A percentile compares a stretch with the other conserved stretches of the same genome.
phyloP scores from a whole-genome alignment of 2,329 filamentous ascomycete species.

The Apiospora phragmitis region DNA sequence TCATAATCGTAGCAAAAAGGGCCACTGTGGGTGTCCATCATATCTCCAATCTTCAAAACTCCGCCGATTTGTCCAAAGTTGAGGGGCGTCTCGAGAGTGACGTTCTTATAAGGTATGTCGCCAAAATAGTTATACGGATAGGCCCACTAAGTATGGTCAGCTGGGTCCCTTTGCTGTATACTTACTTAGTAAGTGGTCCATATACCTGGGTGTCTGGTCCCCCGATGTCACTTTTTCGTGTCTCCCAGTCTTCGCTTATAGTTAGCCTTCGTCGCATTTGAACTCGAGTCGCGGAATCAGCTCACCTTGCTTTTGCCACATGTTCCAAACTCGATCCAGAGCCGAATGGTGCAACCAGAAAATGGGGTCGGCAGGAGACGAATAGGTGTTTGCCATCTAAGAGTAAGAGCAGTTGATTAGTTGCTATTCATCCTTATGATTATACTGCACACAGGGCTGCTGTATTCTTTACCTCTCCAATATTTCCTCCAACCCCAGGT shows the following conservation, averaged over 20 bases:
- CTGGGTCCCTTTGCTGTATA: background rate
- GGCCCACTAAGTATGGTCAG: conserved; percentile 22
- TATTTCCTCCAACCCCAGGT: conserved; percentile 30
- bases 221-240: conserved; percentile 29
- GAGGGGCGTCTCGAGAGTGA: conserved; percentile 30
- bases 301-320: conserved; percentile 31
- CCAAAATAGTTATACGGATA: conserved; percentile 35
- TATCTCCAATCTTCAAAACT: conserved; percentile 14
- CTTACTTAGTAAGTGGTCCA: background rate
- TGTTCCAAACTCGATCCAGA: conserved; percentile 29
- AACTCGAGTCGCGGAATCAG: background rate
- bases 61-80: conserved; percentile 16
- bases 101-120: conserved; percentile 31
- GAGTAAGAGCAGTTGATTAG: background rate
- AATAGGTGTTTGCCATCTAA: conserved; percentile 29
- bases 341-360: conserved; percentile 35
- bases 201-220: conserved; percentile 29
- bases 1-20: conserved; percentile 20
- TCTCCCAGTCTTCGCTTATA: conserved; percentile 23
- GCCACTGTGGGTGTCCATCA: conserved; percentile 17
- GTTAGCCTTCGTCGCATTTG: background rate
- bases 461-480: conserved; percentile 26
- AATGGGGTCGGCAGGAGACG: conserved; percentile 31
- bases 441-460: background rate
- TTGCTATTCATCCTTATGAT: background rate